Evolutionary conservation across 192 early-diverging fungal genomes (phyloP).

Genomic region (Entomortierella parvispora): DNA sequence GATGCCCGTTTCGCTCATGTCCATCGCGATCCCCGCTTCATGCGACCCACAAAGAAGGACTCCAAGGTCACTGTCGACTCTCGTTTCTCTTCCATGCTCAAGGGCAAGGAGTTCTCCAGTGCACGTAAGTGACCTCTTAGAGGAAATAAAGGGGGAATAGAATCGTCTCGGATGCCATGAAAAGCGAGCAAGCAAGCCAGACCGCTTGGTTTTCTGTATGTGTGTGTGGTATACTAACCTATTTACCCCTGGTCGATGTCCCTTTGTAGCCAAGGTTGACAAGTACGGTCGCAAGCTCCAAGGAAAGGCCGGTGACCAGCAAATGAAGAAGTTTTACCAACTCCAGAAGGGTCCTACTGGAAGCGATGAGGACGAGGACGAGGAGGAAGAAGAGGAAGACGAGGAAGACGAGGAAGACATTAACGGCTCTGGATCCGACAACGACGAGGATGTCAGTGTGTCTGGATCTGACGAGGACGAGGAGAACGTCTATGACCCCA

Average conservation of each 20-base stretch:
- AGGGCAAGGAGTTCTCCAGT: conserved; percentile 66
- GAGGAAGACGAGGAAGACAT: conserved; percentile 52
- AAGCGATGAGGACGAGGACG: conserved; percentile 50
- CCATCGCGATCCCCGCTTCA: conserved; percentile 83
- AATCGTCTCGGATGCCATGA: no score
- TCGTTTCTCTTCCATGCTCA: conserved; percentile 87
- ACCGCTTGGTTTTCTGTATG: conserved; percentile 1
- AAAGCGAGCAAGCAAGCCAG: no score
- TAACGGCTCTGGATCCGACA: conserved; percentile 20
- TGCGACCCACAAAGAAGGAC: conserved; percentile 80
- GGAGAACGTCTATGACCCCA: conserved; percentile 66
- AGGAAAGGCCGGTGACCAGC: conserved; percentile 55
- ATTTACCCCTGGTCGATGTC: neutral
- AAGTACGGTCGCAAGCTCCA: conserved; percentile 77
- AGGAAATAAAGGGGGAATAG: no score
- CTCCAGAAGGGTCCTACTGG: conserved; percentile 63
- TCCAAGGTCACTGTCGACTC: conserved; percentile 89
- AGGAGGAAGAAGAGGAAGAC: conserved; percentile 39
- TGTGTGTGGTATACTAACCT: neutral
- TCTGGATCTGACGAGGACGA: conserved; percentile 50
- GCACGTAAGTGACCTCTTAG: conserved; percentile 56
- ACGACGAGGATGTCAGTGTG: no score
- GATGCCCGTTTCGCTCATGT: conserved; percentile 86
- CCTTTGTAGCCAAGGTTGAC: conserved; percentile 70
- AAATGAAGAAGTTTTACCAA: conserved; percentile 81